Evolutionary conservation across 169 alveolate genomes (phyloP).

Genomic region (Perkinsus olseni): DNA sequence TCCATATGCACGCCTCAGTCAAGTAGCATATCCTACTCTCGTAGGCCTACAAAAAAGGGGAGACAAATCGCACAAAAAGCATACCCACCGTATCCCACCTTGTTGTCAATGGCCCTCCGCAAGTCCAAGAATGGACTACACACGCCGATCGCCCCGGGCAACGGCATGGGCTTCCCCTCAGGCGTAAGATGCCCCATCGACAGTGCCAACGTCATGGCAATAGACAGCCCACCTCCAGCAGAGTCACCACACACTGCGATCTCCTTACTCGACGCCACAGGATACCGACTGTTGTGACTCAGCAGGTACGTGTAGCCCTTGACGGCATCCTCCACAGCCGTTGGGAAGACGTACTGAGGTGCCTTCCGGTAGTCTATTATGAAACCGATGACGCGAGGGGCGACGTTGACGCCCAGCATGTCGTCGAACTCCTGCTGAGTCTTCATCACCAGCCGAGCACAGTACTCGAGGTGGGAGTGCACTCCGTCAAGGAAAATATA

Average conservation of each 20-base stretch:
- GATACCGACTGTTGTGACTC: background rate
- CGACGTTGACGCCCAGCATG: background rate
- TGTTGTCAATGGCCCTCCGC: background rate
- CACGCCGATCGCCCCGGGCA: background rate
- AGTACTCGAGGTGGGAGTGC: background rate
- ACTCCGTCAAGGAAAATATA: background rate
- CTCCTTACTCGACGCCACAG: background rate
- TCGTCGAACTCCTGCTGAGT: background rate
- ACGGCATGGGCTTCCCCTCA: background rate
- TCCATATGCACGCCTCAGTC: background rate
- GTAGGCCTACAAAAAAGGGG: background rate
- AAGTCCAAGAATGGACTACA: background rate
- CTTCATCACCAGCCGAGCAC: background rate
- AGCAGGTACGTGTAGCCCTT: background rate
- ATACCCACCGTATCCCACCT: background rate
- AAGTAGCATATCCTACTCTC: background rate
- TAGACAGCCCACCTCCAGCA: background rate
- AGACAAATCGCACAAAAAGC: too few species aligned
- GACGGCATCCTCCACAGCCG: background rate
- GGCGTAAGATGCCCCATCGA: background rate
- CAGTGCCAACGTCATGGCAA: background rate
- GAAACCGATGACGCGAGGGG: background rate
- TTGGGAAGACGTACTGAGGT: background rate
- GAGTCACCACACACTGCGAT: background rate
- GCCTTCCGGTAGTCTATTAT: background rate